A percentile compares a stretch with the other conserved stretches of the same genome.
Conservation (phyloP, 164 flowering plant species). For the Macadamia tetraphylla region DNA sequence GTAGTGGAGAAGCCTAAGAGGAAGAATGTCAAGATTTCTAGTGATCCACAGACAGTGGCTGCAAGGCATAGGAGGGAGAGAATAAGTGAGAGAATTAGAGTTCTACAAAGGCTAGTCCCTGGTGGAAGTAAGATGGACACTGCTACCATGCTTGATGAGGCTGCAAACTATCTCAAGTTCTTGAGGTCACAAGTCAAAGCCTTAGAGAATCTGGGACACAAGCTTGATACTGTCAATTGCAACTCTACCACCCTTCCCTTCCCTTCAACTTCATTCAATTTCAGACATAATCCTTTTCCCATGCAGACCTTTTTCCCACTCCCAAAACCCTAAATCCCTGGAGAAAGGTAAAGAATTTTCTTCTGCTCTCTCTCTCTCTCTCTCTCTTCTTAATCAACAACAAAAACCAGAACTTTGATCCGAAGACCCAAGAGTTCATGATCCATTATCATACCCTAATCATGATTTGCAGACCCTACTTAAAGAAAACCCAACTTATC, state of each 20-base stretch:
- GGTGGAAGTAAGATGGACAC: conserved; percentile 98
- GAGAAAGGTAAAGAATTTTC: too few relatives aligned
- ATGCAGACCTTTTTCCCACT: conserved; percentile 40
- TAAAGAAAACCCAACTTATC: background rate
- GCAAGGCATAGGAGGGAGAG: conserved; percentile 94
- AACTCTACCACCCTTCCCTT: conserved; percentile 25
- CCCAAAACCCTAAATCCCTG: conserved; percentile 22
- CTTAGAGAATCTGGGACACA: conserved; percentile 54
- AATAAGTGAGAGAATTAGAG: conserved; percentile 86
- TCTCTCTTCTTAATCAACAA: background rate
- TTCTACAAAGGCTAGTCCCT: conserved; percentile 82
- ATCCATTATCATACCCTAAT: too few relatives aligned
- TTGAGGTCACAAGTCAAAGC: conserved; percentile 75
- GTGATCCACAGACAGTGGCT: conserved; percentile 92
- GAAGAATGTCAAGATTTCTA: conserved; percentile 85
- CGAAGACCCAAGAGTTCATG: background rate
- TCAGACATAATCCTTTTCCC: conserved; percentile 36
- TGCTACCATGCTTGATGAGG: conserved; percentile 98
- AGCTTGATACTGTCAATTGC: conserved; percentile 25
- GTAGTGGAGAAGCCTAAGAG: conserved; percentile 76
- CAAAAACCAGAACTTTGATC: too few relatives aligned
- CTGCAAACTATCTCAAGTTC: conserved; percentile 92
- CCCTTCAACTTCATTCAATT: conserved; percentile 33
- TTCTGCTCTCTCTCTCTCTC: background rate
- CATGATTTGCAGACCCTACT: too few relatives aligned